Evolutionary conservation across 805 yeast species (phyloP), one percentile per base, ranked within the genome.

Genomic region (Yarrowia sp.): DNA sequence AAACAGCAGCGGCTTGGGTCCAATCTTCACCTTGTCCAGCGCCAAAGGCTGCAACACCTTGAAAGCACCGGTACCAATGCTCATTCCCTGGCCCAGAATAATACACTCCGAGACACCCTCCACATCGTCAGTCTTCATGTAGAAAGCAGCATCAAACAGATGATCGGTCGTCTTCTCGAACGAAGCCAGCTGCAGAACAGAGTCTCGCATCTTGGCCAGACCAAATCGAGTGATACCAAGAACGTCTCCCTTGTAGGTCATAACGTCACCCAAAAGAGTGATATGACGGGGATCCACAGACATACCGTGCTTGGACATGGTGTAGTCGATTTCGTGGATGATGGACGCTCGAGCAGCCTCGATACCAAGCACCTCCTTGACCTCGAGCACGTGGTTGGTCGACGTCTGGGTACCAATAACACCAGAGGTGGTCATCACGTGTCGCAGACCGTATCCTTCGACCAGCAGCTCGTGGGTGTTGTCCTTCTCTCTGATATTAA

Each of bases 221-320:
- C 99, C 99, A 75, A 95, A 95, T 81, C 99, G 86, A 1, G 99
- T 95, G 77, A 95, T 95, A 79, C 99, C 99, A 73, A 96, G 84
- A 12, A 95, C 97, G 78, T 95, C 99, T 70, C 99, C 99, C 81
- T 95, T 95, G 79, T 91, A 95, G 0, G 98, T 92, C 99, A 95
- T 95, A 63, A 95, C 98, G 79, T 95, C 99, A 72, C 99, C 99
- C 72, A 95, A 82, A 58, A 95, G 82, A 81, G 95, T 98, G 78
- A 96, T 93, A 79, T 95, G 99, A 83, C 99, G 97, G 71, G 98
- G 99, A 83, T 95, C 99, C 63, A 95, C 98, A 78, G 97, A 91
- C 99, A 95, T 95, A 80, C 99, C 99, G 83, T 95, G 99, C 80
- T 92, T 92, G 77, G 97, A 88, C 99, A 95, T 95, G 68, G 99